Conservation (phyloP, 2,329 filamentous ascomycete genomes). For the Calonectria fujianensis region DNA sequence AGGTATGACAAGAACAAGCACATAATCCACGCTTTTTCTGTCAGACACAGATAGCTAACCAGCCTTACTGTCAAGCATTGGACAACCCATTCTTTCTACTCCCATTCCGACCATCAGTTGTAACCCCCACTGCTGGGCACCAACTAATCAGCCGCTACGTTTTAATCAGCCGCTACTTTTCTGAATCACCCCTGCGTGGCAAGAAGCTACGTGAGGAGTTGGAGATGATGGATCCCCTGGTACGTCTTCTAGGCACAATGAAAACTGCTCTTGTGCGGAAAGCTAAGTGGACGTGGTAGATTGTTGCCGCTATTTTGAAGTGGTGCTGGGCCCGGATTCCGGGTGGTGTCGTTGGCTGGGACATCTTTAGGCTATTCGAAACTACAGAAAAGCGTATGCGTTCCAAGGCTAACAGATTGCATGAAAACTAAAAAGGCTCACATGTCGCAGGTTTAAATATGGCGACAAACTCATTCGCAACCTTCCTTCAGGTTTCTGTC, state of each 20-base stretch:
- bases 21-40: not conserved
- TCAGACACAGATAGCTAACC: not conserved
- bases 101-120: not conserved
- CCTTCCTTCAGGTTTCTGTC: not conserved
- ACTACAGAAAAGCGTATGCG: not conserved
- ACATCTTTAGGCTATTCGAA: not conserved
- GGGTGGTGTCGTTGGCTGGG: slow-evolving; percentile 4
- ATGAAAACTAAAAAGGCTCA: not conserved
- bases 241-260: not conserved
- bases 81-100: not conserved
- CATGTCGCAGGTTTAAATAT: not conserved
- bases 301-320: not conserved
- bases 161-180: not conserved
- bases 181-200: not conserved
- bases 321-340: slow-evolving; percentile 20
- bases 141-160: not conserved
- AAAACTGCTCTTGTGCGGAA: not conserved
- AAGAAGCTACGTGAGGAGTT: not conserved
- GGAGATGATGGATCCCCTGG: not conserved
- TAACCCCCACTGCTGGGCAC: not conserved
- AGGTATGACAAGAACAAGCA: not conserved
- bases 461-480: not conserved
- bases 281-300: not conserved
- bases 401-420: not conserved
- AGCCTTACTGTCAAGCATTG: not conserved